These are phyloP conservation scores for Syzygium oleosum DNA, from an alignment of 345 rosid species.

Conservation along the genomic window DNA sequence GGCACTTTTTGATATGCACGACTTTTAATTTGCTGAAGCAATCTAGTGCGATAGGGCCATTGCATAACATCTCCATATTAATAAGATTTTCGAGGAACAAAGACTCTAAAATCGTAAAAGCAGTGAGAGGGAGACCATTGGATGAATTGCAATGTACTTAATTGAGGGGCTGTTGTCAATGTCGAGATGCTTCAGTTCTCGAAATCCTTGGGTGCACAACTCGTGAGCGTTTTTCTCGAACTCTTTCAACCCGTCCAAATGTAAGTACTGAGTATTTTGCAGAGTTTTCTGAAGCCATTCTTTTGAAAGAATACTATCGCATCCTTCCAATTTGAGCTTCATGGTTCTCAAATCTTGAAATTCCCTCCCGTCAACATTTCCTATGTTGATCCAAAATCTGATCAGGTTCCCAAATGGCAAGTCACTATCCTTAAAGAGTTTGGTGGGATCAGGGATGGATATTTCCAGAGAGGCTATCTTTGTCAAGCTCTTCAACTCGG, in stretches of 20 bases:
- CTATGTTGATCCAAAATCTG: not conserved
- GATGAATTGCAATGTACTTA: not conserved
- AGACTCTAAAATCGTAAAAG: not conserved
- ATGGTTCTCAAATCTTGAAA: not conserved
- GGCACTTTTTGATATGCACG: rapidly evolving
- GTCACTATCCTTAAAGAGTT: not conserved
- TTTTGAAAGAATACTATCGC: not conserved
- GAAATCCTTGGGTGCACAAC: not conserved
- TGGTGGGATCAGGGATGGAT: not conserved
- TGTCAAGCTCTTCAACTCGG: not conserved
- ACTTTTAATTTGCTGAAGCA: not conserved
- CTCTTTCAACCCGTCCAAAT: rapidly evolving
- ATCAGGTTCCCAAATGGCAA: not conserved
- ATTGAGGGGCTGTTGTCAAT: not conserved
- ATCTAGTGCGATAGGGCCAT: rapidly evolving
- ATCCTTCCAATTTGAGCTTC: not conserved
- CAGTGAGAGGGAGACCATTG: not conserved
- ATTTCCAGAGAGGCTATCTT: not conserved
- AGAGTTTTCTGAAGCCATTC: not conserved
- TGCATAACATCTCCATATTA: rapidly evolving
- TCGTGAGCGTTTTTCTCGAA: not conserved
- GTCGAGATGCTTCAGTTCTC: not conserved
- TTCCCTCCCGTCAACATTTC: not conserved
- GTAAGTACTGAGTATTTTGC: not conserved
- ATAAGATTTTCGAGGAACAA: not conserved